Evolutionary conservation across 768 basidiomycete species (phyloP).

Genomic region (Suillus tomentosus): DNA sequence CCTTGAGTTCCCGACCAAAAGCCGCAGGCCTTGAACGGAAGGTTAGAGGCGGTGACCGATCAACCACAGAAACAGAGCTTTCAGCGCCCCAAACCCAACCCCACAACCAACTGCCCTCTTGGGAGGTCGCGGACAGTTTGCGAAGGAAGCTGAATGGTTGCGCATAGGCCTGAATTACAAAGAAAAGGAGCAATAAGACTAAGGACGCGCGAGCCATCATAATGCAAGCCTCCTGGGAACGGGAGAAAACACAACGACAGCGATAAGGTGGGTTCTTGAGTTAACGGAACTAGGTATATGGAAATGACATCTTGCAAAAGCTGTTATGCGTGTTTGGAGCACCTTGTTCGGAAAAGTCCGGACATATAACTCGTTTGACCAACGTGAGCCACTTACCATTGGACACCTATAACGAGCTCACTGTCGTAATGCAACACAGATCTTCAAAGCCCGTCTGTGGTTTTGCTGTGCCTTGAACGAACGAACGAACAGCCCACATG

Average conservation of each 20-base stretch:
- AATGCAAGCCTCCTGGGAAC: slow-evolving; percentile 13
- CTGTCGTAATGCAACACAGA: not conserved
- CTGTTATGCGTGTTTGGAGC: slow-evolving; percentile 15
- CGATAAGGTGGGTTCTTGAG: slow-evolving; percentile 2
- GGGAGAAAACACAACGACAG: slow-evolving; percentile 2
- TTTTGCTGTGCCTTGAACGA: not conserved
- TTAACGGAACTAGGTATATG: slow-evolving; percentile 1
- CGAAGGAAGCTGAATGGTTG: slow-evolving; percentile 26
- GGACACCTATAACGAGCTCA: slow-evolving; percentile 1
- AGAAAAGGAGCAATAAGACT: slow-evolving; percentile 14
- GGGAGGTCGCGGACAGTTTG: slow-evolving; percentile 41
- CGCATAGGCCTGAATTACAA: slow-evolving; percentile 12
- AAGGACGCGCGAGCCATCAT: slow-evolving; percentile 19
- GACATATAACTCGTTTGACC: not conserved
- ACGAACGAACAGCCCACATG: not conserved
- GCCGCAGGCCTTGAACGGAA: slow-evolving; percentile 74
- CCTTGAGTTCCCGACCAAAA: slow-evolving; percentile 73
- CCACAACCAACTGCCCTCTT: slow-evolving; percentile 58
- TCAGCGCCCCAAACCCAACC: slow-evolving; percentile 71
- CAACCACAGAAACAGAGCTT: slow-evolving; percentile 74
- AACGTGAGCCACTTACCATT: not conserved
- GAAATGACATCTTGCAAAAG: slow-evolving; percentile 14
- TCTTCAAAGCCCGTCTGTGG: not conserved
- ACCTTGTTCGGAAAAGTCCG: slow-evolving; percentile 23
- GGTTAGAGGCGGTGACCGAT: slow-evolving; percentile 67